These are phyloP conservation scores for Aspergillus sp. DNA, from an alignment of 2,329 filamentous ascomycete species.

Conservation along the genomic window DNA sequence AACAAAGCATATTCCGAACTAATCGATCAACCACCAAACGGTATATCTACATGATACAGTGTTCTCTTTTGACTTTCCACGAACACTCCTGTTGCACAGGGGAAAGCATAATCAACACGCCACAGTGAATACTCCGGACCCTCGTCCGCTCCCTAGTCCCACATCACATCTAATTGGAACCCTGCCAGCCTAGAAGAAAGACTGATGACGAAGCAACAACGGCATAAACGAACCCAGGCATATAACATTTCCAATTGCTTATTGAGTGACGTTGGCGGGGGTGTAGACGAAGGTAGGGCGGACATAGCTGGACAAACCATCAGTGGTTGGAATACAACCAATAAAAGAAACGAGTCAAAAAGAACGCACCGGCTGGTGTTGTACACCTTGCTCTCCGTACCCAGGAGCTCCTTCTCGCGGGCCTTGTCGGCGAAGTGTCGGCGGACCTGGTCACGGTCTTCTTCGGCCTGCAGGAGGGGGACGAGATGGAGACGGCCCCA, in stretches of 20 bases:
- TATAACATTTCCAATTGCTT: slow-evolving; percentile 25
- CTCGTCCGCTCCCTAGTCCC: background rate
- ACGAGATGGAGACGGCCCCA: slow-evolving; percentile 95
- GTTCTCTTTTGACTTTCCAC: slow-evolving; percentile 6
- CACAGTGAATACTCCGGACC: slow-evolving; percentile 3
- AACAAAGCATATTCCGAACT: slow-evolving; percentile 15
- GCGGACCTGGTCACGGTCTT: slow-evolving; percentile 91
- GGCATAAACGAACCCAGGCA: slow-evolving; percentile 6
- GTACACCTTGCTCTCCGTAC: slow-evolving; percentile 80
- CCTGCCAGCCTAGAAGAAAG: slow-evolving; percentile 3
- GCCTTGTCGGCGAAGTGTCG: slow-evolving; percentile 81
- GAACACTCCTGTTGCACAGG: slow-evolving; percentile 2
- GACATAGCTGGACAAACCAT: slow-evolving; percentile 61
- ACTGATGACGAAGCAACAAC: slow-evolving; percentile 5
- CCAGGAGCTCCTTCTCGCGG: slow-evolving; percentile 86
- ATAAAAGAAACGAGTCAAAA: slow-evolving; percentile 5
- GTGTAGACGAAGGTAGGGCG: slow-evolving; percentile 75
- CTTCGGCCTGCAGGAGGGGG: slow-evolving; percentile 90
- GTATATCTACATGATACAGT: slow-evolving; percentile 34
- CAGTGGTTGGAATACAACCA: slow-evolving; percentile 5
- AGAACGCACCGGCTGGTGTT: slow-evolving; percentile 74
- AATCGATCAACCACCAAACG: slow-evolving; percentile 26
- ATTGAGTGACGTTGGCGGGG: slow-evolving; percentile 62
- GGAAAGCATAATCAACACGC: slow-evolving; percentile 3
- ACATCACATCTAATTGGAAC: slow-evolving; percentile 3